Percentiles rank a stretch among this genome's conserved stretches.
Conservation (phyloP, 164 flowering plant genomes). For the Buxus sempervirens region DNA sequence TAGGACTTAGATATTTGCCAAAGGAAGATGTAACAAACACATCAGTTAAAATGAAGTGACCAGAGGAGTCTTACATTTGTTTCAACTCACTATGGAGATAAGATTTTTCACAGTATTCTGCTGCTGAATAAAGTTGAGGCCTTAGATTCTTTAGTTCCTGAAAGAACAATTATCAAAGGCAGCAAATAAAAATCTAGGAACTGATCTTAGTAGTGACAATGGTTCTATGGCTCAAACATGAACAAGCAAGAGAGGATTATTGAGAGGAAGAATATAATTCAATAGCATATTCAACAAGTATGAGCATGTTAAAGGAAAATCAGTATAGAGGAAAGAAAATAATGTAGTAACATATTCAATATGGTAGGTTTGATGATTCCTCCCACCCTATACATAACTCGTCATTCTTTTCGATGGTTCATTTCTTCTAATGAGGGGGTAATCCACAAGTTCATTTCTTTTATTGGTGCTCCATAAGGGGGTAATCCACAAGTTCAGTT, state of each 20-base stretch:
- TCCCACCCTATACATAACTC: too few relatives aligned
- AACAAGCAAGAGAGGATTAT: not conserved
- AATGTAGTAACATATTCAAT: too few relatives aligned
- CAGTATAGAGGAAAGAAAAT: too few relatives aligned
- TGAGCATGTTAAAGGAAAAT: too few relatives aligned
- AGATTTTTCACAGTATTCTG: slow-evolving; percentile 94
- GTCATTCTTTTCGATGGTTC: too few relatives aligned
- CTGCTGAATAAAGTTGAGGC: slow-evolving; percentile 98
- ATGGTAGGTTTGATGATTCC: too few relatives aligned
- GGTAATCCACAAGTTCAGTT: too few relatives aligned
- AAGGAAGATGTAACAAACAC: not conserved
- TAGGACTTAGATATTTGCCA: not conserved
- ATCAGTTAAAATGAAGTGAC: not conserved
- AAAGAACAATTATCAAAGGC: slow-evolving; percentile 7
- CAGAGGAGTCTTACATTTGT: slow-evolving; percentile 62
- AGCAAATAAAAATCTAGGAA: not conserved
- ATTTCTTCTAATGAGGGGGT: too few relatives aligned
- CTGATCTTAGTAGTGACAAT: not conserved
- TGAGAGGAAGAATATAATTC: not conserved
- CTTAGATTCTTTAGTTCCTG: slow-evolving; percentile 92
- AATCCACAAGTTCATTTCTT: too few relatives aligned
- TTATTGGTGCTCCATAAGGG: too few relatives aligned
- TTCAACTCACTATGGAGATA: slow-evolving; percentile 88
- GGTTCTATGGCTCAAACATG: not conserved
- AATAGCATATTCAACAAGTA: not conserved